These are phyloP conservation scores for Dryadomyces quercus-mongolicae DNA, from an alignment of 2,329 filamentous ascomycete species.

Conservation along the genomic window DNA sequence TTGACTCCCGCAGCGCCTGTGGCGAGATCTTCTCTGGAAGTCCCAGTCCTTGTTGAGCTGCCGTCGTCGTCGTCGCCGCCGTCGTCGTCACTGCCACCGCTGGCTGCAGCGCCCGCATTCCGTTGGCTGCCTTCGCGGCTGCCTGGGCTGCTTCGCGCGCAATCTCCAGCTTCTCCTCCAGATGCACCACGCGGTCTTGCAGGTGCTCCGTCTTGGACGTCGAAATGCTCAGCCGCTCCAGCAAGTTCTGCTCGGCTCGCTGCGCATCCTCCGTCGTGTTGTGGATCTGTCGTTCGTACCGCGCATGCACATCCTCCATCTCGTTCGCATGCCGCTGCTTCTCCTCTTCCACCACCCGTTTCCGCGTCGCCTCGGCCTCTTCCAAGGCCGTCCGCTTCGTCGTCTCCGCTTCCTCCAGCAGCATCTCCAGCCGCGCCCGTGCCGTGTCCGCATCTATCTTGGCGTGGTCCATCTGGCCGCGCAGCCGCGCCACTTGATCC, in stretches of 20 bases:
- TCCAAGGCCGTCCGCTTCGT: constrained; percentile 30
- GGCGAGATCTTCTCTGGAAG: constrained; percentile 81
- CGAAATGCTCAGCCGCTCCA: constrained; percentile 70
- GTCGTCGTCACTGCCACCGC: constrained; percentile 7
- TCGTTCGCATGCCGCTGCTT: constrained; percentile 51
- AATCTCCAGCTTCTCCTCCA: constrained; percentile 86
- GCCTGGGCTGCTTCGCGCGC: constrained; percentile 78
- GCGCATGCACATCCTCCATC: constrained; percentile 61
- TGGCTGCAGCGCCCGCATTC: neutral
- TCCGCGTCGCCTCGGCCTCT: constrained; percentile 19
- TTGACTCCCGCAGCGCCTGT: constrained; percentile 88
- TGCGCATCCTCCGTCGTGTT: constrained; percentile 73
- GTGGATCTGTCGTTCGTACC: constrained; percentile 61
- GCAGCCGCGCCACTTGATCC: constrained; percentile 60
- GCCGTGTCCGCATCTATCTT: constrained; percentile 70
- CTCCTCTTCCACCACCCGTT: constrained; percentile 35
- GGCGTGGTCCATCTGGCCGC: constrained; percentile 64
- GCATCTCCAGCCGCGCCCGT: constrained; percentile 70
- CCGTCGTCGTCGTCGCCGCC: constrained; percentile 17
- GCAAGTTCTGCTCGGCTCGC: constrained; percentile 64
- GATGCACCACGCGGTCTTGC: constrained; percentile 69
- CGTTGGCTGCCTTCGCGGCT: constrained; percentile 62
- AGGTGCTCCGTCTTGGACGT: constrained; percentile 77
- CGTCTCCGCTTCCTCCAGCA: constrained; percentile 68
- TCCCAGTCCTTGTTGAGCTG: constrained; percentile 29